Percentiles rank a stretch among this genome's conserved stretches.
These are phyloP conservation scores for Conoideocrella luteorostrata DNA, from an alignment of 2,329 filamentous ascomycete genomes.

Conservation along the genomic window DNA sequence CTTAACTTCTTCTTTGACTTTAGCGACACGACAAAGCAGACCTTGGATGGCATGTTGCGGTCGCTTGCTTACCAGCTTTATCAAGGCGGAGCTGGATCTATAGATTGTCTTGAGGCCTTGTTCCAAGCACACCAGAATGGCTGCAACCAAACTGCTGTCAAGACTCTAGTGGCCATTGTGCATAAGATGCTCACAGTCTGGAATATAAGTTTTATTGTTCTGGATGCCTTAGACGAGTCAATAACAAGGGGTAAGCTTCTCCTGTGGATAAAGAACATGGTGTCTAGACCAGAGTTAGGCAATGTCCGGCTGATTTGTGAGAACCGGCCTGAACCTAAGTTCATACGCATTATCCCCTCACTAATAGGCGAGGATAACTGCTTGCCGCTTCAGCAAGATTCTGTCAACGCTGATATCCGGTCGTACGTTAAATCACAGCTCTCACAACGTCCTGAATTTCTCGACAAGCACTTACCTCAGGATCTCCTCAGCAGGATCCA, in stretches of 20 bases:
- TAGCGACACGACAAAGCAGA: slow-evolving; percentile 15
- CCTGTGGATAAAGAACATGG: slow-evolving; percentile 11
- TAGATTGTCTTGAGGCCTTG: slow-evolving; percentile 1
- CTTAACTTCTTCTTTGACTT: slow-evolving; percentile 18
- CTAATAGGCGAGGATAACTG: slow-evolving; percentile 12
- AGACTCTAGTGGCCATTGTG: slow-evolving; percentile 1
- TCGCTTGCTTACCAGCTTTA: slow-evolving; percentile 18
- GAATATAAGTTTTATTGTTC: slow-evolving; percentile 9
- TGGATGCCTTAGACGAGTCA: slow-evolving; percentile 20
- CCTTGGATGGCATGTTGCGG: slow-evolving; percentile 5
- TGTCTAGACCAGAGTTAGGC: slow-evolving; percentile 3
- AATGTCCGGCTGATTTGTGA: slow-evolving; percentile 12
- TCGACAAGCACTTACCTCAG: slow-evolving; percentile 10
- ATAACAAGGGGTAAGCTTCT: slow-evolving; percentile 14
- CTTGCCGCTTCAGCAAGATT: slow-evolving; percentile 11
- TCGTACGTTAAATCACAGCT: slow-evolving; percentile 11
- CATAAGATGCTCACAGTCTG: slow-evolving; percentile 15
- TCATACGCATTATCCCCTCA: slow-evolving; percentile 7
- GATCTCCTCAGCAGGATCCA: slow-evolving; percentile 10
- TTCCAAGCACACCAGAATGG: slow-evolving; percentile 2
- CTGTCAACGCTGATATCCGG: slow-evolving; percentile 13
- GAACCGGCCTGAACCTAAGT: slow-evolving; percentile 15
- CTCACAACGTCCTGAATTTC: slow-evolving; percentile 13
- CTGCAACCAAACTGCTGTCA: background rate
- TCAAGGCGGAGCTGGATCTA: background rate